Conservation (phyloP, 2,329 filamentous ascomycete genomes). For the Sclerotinia glacialis region DNA sequence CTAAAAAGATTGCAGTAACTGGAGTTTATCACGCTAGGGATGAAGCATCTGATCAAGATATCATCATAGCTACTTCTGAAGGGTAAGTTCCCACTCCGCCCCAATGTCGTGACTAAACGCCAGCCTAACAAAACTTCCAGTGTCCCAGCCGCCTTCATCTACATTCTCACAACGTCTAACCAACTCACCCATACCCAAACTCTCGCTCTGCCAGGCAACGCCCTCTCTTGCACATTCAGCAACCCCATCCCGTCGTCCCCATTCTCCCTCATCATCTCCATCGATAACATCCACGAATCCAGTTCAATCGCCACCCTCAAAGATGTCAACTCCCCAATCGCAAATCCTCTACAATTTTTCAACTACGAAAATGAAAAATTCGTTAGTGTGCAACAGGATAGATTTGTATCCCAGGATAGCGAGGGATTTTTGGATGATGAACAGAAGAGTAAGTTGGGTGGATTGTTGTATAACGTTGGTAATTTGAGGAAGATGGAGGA, state of each 20-base stretch:
- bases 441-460: constrained; percentile 39
- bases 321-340: constrained; percentile 15
- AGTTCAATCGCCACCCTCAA: constrained; percentile 47
- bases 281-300: constrained; percentile 52
- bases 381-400: constrained; percentile 5
- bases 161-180: constrained; percentile 52
- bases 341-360: constrained; percentile 25
- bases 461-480: constrained; percentile 42
- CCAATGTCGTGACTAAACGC: neutral
- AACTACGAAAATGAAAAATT: constrained; percentile 23
- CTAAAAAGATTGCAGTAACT: constrained; percentile 41
- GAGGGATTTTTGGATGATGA: constrained; percentile 33
- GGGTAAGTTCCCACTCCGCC: constrained; percentile 46
- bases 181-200: constrained; percentile 50
- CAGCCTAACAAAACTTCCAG: constrained; percentile 39
- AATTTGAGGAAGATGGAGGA: constrained; percentile 40
- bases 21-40: constrained; percentile 36
- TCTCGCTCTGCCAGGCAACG: constrained; percentile 61
- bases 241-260: constrained; percentile 32
- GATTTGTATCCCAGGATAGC: constrained; percentile 10
- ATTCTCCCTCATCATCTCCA: constrained; percentile 46
- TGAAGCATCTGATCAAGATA: constrained; percentile 39
- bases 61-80: constrained; percentile 55
- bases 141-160: constrained; percentile 63
- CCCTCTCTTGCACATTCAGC: constrained; percentile 40